Conservation (phyloP, 257 asterid species). For the Nicotiana tomentosiformis region DNA sequence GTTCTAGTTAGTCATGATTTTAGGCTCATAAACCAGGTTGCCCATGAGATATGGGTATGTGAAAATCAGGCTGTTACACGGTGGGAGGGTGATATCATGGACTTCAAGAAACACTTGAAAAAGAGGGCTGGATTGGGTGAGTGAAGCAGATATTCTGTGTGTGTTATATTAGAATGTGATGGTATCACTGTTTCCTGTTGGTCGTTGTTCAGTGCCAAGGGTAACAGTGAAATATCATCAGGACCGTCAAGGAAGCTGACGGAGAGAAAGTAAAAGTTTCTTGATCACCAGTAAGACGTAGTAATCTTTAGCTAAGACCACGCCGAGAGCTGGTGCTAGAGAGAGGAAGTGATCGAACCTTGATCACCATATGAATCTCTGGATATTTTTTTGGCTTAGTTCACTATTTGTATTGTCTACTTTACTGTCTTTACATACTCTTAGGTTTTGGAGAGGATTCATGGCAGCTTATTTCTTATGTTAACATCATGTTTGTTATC, state of each 20-base stretch:
- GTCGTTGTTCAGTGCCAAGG: not conserved
- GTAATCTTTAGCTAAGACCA: not conserved
- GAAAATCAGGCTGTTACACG: slow-evolving; percentile 77
- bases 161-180: not conserved
- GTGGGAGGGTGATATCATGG: slow-evolving; percentile 95
- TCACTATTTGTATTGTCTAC: not conserved
- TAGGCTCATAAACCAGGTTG: slow-evolving; percentile 97
- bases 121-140: slow-evolving; percentile 57
- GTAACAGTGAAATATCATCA: not conserved
- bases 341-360: not conserved
- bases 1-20: slow-evolving; percentile 97
- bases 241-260: not conserved
- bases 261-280: not conserved
- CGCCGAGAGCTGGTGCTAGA: not conserved
- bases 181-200: not conserved
- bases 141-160: not conserved
- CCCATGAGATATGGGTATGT: slow-evolving; percentile 96
- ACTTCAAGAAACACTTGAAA: slow-evolving; percentile 79
- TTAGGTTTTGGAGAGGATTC: not conserved
- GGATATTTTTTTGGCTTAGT: not conserved
- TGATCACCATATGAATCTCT: slow-evolving; percentile 3
- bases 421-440: not conserved
- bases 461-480: not conserved
- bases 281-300: not conserved
- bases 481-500: not conserved